Evolutionary conservation across 768 basidiomycete genomes (phyloP).

Genomic region (Russula lepida): DNA sequence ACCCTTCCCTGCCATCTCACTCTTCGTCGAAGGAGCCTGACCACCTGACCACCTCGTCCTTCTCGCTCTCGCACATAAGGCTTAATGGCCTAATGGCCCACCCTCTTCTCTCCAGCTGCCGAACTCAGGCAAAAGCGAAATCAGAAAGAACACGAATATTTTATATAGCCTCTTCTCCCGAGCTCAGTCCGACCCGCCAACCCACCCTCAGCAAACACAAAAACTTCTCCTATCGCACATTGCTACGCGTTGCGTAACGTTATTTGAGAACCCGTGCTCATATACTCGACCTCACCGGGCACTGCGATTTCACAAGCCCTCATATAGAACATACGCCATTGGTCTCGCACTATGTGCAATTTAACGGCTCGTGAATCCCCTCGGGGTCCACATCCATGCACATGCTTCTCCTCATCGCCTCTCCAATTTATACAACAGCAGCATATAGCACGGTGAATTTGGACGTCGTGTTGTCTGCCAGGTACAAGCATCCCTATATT

Average conservation of each 20-base stretch:
- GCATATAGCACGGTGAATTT: constrained; percentile 33
- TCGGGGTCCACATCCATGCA: constrained; percentile 27
- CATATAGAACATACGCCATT: not conserved
- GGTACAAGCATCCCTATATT: not conserved
- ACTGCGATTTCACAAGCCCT: not conserved
- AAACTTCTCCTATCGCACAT: not conserved
- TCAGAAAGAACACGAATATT: too few species aligned
- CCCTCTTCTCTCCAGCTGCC: not conserved
- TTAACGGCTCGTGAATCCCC: not conserved
- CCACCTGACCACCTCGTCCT: too few species aligned
- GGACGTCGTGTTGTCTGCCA: not conserved
- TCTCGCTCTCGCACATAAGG: too few species aligned
- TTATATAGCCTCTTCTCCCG: not conserved
- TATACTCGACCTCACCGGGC: not conserved
- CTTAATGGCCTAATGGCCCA: too few species aligned
- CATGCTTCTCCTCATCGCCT: constrained; percentile 25
- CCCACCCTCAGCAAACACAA: not conserved
- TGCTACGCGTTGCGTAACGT: not conserved
- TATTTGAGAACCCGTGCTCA: not conserved
- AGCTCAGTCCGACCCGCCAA: not conserved
- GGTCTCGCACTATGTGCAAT: not conserved
- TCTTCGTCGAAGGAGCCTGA: too few species aligned
- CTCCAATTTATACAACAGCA: constrained; percentile 31
- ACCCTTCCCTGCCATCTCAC: too few species aligned
- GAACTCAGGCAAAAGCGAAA: not conserved